Percentiles rank a stretch among this genome's conserved stretches.
These are phyloP conservation scores for Oldenlandia corymbosa DNA, from an alignment of 257 asterid species.

Conservation along the genomic window DNA sequence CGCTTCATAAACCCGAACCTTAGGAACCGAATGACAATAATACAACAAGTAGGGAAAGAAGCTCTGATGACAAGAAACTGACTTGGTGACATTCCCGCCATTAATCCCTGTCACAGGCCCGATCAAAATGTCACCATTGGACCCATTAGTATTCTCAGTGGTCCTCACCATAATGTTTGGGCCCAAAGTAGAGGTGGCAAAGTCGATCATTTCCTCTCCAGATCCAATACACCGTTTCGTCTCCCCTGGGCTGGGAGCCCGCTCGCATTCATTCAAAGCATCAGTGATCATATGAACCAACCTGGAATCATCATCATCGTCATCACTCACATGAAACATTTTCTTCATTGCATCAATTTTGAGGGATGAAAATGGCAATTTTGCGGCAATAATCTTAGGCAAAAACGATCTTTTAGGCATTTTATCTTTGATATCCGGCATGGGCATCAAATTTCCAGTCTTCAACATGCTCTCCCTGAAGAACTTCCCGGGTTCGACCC, in stretches of 20 bases:
- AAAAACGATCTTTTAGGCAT: conserved; percentile 81
- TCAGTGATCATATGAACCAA: conserved; percentile 36
- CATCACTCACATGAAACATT: no score
- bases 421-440: conserved; percentile 74
- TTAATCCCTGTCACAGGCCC: conserved; percentile 54
- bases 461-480: conserved; percentile 61
- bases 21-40: conserved; percentile 91
- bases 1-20: conserved; percentile 84
- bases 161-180: conserved; percentile 49
- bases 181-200: conserved; percentile 55
- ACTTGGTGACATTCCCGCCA: conserved; percentile 64
- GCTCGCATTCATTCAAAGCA: conserved; percentile 53
- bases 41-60: conserved; percentile 65
- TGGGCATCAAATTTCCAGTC: conserved; percentile 50
- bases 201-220: conserved; percentile 80
- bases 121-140: conserved; percentile 27
- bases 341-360: conserved; percentile 32
- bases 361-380: conserved; percentile 59
- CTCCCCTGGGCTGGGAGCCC: conserved; percentile 68
- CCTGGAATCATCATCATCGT: conserved; percentile 28
- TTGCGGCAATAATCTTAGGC: conserved; percentile 51
- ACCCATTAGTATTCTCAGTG: conserved; percentile 43
- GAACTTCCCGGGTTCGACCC: conserved; percentile 65
- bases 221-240: conserved; percentile 64
- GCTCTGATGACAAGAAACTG: conserved; percentile 87